Base-by-base conservation (phyloP, 495 filamentous ascomycete species). In the Penicillium pancosmium region DNA sequence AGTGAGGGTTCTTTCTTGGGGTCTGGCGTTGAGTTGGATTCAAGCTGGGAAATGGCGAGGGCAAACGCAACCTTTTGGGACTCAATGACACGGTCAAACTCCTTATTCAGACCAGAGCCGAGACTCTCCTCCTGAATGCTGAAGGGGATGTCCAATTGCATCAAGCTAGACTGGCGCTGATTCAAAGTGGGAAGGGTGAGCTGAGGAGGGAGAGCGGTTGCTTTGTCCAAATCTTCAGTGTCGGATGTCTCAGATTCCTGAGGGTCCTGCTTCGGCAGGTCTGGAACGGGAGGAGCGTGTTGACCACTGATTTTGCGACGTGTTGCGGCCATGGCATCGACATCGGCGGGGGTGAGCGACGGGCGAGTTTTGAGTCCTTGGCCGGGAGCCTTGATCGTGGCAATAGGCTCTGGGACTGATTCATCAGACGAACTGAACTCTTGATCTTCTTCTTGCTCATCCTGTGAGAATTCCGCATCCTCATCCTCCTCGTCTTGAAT, bases 71-170 rank as follows among this genome's bases (percentile, higher is more conserved):
- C 94, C 92, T 98, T 98, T 92, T 97, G 92, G 64, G 89, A 86
- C 74, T 98, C 94, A 67, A 97, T 94, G 19, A 98, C 88, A 46
- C 93, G 83, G 64, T 98, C 92, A 75, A 98, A 97, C 66, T 98
- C 94, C 67, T 89, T 84, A 61, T 94, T 90, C 46, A 98, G 80
- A 56, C 91, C 92, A 59, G 93, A 84, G 51, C 91, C 91, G 34
- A 95, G 82, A 21, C 80, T 76, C 38, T 78, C 81, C 51, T 77
- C 77, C 52, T 78, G 71, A 31, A 76, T 76, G 54, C 74, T 76
- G 56, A 86, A 80, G 5, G 82, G 77, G 52, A 98, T 83, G 66
- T 96, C 91, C 21, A 97, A 75, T 58, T 80, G 72, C 66, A 84
- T 72, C n/a, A 84, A 66, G 60, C 81, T 84, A 33, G 74, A 76